Base-by-base conservation (phyloP, 2,329 filamentous ascomycete species). In the Aspergillus chevalieri region DNA sequence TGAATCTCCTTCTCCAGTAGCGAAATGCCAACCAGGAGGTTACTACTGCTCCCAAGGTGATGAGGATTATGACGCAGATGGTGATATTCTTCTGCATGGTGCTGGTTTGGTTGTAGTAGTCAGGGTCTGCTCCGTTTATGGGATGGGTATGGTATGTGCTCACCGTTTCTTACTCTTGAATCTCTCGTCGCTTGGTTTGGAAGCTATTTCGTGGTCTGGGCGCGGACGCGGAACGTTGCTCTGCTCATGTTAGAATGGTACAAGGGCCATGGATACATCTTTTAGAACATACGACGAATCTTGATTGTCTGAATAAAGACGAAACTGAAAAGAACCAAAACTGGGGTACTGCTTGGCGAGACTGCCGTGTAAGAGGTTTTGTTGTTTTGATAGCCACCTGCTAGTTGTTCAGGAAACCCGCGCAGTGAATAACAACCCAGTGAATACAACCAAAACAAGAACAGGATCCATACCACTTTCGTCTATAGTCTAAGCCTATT, bases 81-180 rank as follows among this genome's bases (percentile, higher is more conserved):
- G 57, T 12, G 14, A 47, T 10, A 38, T 58, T 60, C 8, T 44
- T 42, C 8, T 54, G 10, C 58, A 61, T 60, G n/a, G n/a, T 50
- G 34, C 17, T 42, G 15, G 21, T 28, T 14, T 6, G 34, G 33
- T 33, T 41, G 30, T 10, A 28, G 47, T 39, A 39, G 22, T 41
- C 9, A 26, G 24, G 8, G 24, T 4, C 9, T 9, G 17, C 17
- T 17, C 17, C 2, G 17, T 17, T 17, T 17, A 26, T 26, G 24
- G 24, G 24, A 26, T 26, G 8, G 8, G 10, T 26, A 9, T 26
- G 7, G 8, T 17, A 17, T 17, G 1, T 17, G 17, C 17, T 17
- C 17, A 17, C 17, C 17, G 17, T 17, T 17, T 17, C 17, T 17
- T 17, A 17, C 17, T 17, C 17, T 17, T 17, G 17, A 17, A 17